A percentile compares a stretch with the other conserved stretches of the same genome.
phyloP scores from a whole-genome alignment of 495 filamentous ascomycete genomes.

The Aspergillus conjunctus region DNA sequence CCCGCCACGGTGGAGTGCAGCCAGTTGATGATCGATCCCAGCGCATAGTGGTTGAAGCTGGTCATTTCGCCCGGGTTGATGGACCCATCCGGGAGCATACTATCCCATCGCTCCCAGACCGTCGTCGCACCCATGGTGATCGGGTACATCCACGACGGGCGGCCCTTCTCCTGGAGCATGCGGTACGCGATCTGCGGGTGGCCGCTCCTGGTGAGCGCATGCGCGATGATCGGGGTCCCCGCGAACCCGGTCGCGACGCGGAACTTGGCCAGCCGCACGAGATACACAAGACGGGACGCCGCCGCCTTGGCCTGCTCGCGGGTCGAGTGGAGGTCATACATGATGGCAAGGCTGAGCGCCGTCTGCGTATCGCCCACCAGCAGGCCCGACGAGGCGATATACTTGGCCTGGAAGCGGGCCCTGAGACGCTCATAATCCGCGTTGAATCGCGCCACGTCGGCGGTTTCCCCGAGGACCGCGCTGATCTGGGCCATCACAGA shows the following conservation, averaged over 20 bases:
- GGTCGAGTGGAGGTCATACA: slow-evolving; percentile 45
- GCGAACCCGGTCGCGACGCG: slow-evolving; percentile 57
- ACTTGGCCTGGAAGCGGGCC: slow-evolving; percentile 43
- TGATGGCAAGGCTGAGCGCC: slow-evolving; percentile 45
- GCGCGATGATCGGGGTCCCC: slow-evolving; percentile 53
- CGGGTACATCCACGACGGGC: slow-evolving; percentile 56
- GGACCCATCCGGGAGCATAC: slow-evolving; percentile 52
- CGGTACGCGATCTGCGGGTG: slow-evolving; percentile 37
- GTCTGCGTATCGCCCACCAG: slow-evolving; percentile 54
- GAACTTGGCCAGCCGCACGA: slow-evolving; percentile 45
- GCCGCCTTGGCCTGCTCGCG: slow-evolving; percentile 36
- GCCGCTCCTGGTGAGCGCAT: slow-evolving; percentile 43
- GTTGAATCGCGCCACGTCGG: slow-evolving; percentile 32
- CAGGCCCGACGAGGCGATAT: slow-evolving; percentile 43
- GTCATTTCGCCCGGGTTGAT: slow-evolving; percentile 59
- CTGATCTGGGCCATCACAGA: slow-evolving; percentile 33
- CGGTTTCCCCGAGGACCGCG: slow-evolving; percentile 29
- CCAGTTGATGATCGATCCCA: slow-evolving; percentile 45
- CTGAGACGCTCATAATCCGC: slow-evolving; percentile 23
- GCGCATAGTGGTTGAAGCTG: slow-evolving; percentile 57
- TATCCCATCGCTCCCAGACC: slow-evolving; percentile 61
- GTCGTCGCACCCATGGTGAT: slow-evolving; percentile 56
- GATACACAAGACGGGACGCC: slow-evolving; percentile 33
- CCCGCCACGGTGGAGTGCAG: slow-evolving; percentile 35
- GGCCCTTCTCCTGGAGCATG: slow-evolving; percentile 43